Evolutionary conservation across 345 rosid genomes (phyloP), one percentile per base, ranked within the genome.

Genomic region (Euclidium syriacum): DNA sequence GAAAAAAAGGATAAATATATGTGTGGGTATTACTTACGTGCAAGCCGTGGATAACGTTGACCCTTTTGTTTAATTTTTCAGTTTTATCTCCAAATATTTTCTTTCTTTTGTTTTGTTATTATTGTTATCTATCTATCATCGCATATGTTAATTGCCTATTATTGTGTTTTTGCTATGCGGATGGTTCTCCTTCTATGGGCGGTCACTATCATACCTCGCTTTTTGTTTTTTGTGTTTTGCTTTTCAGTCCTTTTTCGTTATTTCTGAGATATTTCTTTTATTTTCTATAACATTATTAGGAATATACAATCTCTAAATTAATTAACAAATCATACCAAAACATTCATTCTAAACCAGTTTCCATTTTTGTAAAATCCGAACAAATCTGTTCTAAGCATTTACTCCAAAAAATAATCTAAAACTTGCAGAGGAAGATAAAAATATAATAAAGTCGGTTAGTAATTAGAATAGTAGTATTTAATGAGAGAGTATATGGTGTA

Each of bases 31-130:
- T 42, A 71, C 71, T 71, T 64, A 51, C 65, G 64, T 48, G 72
- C 47, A 58, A 70, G 73, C 49, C 74, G 63, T 58, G 75, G 78
- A 76, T 73, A 79, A 67, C 38, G 75, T 75, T 74, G 75, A 62
- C 71, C 63, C 65, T 18, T 54, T 65, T 17, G 11, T 43, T 20
- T 65, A 40, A 40, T 2, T 29, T 44, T 20, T 62, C 35, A 53
- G 34, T 43, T 70, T 62, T 47, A 62, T 55, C 64, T 62, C 29
- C 10, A 36, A 55, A 35, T 44, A 16, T 25, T 19, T 12, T 8
- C 1, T n/a, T 20, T 20, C n/a, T 19, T 4, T 16, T 38, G 8
- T 47, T 32, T 1, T 42, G 1, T 64, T 27, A 16, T 59, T 18
- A 17, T 53, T 53, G 47, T 55, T 63, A 38, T 42, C 23, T 47